Conservation (phyloP, 2,329 filamentous ascomycete species). For the Cytospora leucostoma region DNA sequence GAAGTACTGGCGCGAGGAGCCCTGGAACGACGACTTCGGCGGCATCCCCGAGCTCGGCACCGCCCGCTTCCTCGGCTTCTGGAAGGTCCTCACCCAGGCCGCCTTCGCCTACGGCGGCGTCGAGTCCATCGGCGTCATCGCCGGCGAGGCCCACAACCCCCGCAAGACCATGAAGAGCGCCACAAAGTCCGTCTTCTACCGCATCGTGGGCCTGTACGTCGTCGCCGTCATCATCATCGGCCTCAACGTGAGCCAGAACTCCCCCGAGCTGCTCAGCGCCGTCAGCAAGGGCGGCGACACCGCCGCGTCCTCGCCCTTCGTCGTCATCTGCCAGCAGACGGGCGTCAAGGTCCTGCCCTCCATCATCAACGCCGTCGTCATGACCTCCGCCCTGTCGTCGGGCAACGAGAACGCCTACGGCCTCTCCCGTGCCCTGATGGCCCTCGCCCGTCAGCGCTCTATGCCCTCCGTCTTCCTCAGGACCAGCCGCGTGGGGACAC, state of each 20-base stretch:
- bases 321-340: constrained; percentile 50
- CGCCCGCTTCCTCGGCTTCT: constrained; percentile 25
- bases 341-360: constrained; percentile 51
- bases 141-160: constrained; percentile 53
- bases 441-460: constrained; percentile 53
- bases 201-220: constrained; percentile 64
- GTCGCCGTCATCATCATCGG: constrained; percentile 60
- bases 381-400: constrained; percentile 56
- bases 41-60: constrained; percentile 18
- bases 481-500: constrained; percentile 53
- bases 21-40: constrained; percentile 20
- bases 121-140: constrained; percentile 31
- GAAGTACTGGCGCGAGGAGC: constrained; percentile 26
- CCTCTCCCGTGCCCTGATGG: constrained; percentile 53
- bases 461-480: constrained; percentile 52
- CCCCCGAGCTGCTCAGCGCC: constrained; percentile 37
- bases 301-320: constrained; percentile 54
- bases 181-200: constrained; percentile 61
- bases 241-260: constrained; percentile 58
- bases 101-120: constrained; percentile 29
- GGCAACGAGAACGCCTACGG: constrained; percentile 58
- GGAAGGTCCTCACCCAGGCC: constrained; percentile 27
- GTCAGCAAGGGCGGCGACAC: constrained; percentile 55
- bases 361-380: constrained; percentile 56
- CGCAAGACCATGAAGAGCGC: constrained; percentile 51